These are phyloP conservation scores for Zymoseptoria brevis DNA, from an alignment of 2,329 filamentous ascomycete species.

Conservation along the genomic window DNA sequence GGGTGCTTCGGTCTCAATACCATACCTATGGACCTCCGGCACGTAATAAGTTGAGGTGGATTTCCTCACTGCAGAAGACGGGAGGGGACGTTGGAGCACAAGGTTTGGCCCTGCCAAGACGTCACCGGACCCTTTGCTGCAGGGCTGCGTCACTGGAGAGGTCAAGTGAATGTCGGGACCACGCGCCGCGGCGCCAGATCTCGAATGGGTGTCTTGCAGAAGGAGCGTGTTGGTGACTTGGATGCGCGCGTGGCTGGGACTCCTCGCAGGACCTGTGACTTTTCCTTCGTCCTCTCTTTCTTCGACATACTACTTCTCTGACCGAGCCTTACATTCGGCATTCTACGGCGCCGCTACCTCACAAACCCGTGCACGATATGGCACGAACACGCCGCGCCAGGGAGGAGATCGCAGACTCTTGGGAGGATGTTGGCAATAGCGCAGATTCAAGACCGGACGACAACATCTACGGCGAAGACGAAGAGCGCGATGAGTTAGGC, in stretches of 20 bases:
- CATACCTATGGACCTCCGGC: not conserved
- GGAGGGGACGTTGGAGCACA: not conserved
- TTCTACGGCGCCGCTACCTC: not conserved
- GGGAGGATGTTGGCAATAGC: constrained; percentile 26
- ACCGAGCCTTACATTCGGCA: no score
- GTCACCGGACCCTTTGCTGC: not conserved
- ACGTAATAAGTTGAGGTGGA: no score
- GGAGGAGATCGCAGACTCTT: constrained; percentile 26
- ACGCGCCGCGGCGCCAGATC: not conserved
- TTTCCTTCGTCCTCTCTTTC: not conserved
- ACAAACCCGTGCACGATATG: constrained; percentile 5
- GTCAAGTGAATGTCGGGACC: not conserved
- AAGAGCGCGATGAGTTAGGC: constrained; percentile 23
- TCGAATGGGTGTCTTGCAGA: not conserved
- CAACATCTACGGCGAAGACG: constrained; percentile 20
- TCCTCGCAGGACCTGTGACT: not conserved
- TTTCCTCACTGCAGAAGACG: not conserved
- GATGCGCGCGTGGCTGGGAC: not conserved
- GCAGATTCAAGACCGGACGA: constrained; percentile 2
- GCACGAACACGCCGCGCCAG: constrained; percentile 15
- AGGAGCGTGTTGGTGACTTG: not conserved
- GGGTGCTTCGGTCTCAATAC: not conserved
- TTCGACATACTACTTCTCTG: not conserved
- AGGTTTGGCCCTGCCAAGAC: not conserved
- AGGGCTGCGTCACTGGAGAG: not conserved